Evolutionary conservation across 495 filamentous ascomycete genomes (phyloP).

Genomic region (Aspergillus kassunensis): DNA sequence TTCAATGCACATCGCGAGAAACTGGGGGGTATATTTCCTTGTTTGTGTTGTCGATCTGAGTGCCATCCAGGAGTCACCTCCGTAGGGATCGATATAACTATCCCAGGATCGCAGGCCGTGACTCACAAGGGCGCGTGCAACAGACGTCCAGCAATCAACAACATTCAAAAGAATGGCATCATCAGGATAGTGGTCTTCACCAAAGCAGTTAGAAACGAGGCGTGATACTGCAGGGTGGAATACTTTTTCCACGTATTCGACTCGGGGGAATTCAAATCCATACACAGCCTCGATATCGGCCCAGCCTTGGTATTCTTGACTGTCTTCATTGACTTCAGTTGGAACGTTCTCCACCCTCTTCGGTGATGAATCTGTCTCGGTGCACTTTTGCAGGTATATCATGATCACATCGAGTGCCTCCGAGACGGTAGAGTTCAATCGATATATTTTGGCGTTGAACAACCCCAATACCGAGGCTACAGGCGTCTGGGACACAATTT

Average conservation of each 20-base stretch:
- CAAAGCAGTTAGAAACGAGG: conserved; percentile 66
- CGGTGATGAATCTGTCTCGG: conserved; percentile 10
- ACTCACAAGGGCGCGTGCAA: conserved; percentile 50
- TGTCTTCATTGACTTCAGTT: conserved; percentile 53
- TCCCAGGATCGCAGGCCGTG: conserved; percentile 49
- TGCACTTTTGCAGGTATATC: conserved; percentile 36
- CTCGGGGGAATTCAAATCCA: conserved; percentile 29
- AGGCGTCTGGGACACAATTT: conserved; percentile 33
- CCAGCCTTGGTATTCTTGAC: conserved; percentile 73
- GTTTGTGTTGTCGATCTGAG: conserved; percentile 62
- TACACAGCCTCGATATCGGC: conserved; percentile 51
- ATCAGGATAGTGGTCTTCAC: conserved; percentile 55
- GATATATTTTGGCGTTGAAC: conserved; percentile 33
- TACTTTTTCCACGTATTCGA: conserved; percentile 36
- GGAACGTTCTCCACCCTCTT: conserved; percentile 5
- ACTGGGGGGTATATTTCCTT: conserved; percentile 58
- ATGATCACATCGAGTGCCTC: conserved; percentile 36
- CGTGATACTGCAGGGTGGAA: conserved; percentile 51
- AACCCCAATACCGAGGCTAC: conserved; percentile 33
- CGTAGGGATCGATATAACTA: conserved; percentile 54
- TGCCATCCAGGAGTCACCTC: conserved; percentile 55
- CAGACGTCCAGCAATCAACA: conserved; percentile 54
- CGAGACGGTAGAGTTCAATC: conserved; percentile 35
- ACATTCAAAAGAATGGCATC: conserved; percentile 55
- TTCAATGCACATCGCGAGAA: conserved; percentile 55